These are phyloP conservation scores for Tuber aestivum DNA, from an alignment of 495 filamentous ascomycete genomes.

Conservation along the genomic window DNA sequence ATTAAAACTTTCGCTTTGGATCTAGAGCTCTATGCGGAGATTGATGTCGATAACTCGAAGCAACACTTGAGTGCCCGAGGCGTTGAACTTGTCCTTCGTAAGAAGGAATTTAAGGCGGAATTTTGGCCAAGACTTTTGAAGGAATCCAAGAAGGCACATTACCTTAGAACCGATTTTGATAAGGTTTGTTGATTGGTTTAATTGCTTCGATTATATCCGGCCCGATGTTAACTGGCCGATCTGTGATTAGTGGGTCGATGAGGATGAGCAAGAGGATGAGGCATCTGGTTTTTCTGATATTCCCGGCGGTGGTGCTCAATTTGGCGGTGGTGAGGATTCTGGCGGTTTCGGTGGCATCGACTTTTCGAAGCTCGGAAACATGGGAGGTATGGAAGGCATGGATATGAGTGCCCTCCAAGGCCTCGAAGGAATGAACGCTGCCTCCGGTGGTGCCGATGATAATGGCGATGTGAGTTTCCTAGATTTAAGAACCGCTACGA, in stretches of 20 bases:
- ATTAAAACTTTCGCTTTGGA: slow-evolving; percentile 72
- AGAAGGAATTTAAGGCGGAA: slow-evolving; percentile 87
- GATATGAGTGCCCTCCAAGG: slow-evolving; percentile 24
- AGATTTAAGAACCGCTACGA: neutral
- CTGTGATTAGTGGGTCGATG: slow-evolving; percentile 78
- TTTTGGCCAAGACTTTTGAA: slow-evolving; percentile 95
- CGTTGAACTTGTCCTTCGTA: slow-evolving; percentile 82
- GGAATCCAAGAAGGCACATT: slow-evolving; percentile 81
- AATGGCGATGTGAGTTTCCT: slow-evolving; percentile 62
- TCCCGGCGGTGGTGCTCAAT: slow-evolving; percentile 30
- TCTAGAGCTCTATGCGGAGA: slow-evolving; percentile 86
- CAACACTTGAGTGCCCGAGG: slow-evolving; percentile 75
- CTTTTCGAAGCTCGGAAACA: slow-evolving; percentile 83
- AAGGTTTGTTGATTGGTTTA: slow-evolving; percentile 56
- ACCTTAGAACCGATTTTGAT: slow-evolving; percentile 98
- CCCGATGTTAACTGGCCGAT: neutral
- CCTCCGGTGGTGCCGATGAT: slow-evolving; percentile 47
- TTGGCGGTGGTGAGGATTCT: slow-evolving; percentile 41
- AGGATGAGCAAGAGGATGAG: slow-evolving; percentile 94
- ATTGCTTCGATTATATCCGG: neutral
- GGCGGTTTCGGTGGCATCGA: slow-evolving; percentile 61
- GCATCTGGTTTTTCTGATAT: slow-evolving; percentile 46
- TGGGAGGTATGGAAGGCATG: slow-evolving; percentile 49
- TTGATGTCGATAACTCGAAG: slow-evolving; percentile 75
- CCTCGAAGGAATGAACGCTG: slow-evolving; percentile 29